A percentile compares a stretch with the other conserved stretches of the same genome.
Evolutionary conservation across 2,329 filamentous ascomycete species (phyloP).

Genomic region (Chrysoporthe cubensis): DNA sequence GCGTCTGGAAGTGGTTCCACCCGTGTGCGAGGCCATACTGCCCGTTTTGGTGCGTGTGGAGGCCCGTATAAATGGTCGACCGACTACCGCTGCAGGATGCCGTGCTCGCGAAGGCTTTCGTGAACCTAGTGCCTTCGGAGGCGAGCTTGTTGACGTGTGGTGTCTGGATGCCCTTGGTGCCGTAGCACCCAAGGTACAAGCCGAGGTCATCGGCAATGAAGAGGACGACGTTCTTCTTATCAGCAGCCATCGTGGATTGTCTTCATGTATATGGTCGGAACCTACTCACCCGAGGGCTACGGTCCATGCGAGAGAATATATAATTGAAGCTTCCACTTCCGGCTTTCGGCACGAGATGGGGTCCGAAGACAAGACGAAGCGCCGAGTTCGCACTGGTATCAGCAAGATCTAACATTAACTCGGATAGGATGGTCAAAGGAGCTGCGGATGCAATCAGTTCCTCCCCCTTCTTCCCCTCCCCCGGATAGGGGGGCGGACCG

Average conservation of each 20-base stretch:
- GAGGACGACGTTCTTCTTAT: constrained; percentile 6
- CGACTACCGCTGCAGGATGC: constrained; percentile 51
- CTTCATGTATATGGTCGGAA: background rate
- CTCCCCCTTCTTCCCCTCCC: no score
- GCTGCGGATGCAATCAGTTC: no score
- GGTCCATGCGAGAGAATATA: background rate
- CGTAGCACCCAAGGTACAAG: background rate
- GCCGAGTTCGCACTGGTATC: no score
- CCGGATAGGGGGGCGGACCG: no score
- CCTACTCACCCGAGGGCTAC: background rate
- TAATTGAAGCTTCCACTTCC: background rate
- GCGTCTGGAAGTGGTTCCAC: constrained; percentile 46
- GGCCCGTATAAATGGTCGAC: constrained; percentile 50
- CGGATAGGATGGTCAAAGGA: no score
- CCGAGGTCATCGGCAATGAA: constrained; percentile 15
- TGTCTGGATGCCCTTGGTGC: constrained; percentile 39
- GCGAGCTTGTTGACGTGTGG: constrained; percentile 46
- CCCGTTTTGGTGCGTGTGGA: constrained; percentile 51
- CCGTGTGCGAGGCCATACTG: constrained; percentile 46
- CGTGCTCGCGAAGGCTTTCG: constrained; percentile 46
- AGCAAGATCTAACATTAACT: no score
- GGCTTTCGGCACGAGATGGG: no score
- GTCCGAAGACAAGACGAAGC: no score
- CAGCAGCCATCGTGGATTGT: background rate
- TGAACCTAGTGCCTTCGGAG: constrained; percentile 40